phyloP scores from a whole-genome alignment of 2,329 filamentous ascomycete genomes.

The Alternaria infectoria region DNA sequence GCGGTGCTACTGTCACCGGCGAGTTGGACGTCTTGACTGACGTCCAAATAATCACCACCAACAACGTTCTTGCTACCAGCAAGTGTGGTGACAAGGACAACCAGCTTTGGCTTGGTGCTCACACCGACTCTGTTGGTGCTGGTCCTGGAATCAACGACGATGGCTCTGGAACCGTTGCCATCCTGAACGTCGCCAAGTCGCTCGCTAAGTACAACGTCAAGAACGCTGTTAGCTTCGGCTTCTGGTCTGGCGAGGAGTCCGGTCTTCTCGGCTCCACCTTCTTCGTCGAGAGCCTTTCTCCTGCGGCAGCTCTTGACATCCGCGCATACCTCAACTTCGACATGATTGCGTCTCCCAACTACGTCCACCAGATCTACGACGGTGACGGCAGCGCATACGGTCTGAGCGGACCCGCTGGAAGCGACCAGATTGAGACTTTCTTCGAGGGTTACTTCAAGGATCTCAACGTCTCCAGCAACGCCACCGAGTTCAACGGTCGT shows the following conservation, averaged over 20 bases:
- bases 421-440: slow-evolving; percentile 38
- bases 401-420: slow-evolving; percentile 40
- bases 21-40: slow-evolving; percentile 53
- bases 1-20: slow-evolving; percentile 48
- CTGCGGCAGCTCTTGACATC: slow-evolving; percentile 40
- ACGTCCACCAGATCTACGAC: slow-evolving; percentile 46
- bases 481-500: slow-evolving; percentile 47
- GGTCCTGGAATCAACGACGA: slow-evolving; percentile 53
- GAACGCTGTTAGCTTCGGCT: slow-evolving; percentile 50
- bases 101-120: slow-evolving; percentile 45
- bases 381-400: slow-evolving; percentile 45
- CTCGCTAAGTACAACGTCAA: slow-evolving; percentile 47
- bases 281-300: slow-evolving; percentile 38
- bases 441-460: slow-evolving; percentile 42
- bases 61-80: slow-evolving; percentile 48
- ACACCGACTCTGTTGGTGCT: slow-evolving; percentile 46
- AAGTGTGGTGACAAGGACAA: slow-evolving; percentile 46
- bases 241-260: slow-evolving; percentile 49
- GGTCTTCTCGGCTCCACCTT: slow-evolving; percentile 46
- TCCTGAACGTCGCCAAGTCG: slow-evolving; percentile 47
- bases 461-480: slow-evolving; percentile 36
- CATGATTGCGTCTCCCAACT: slow-evolving; percentile 51
- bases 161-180: slow-evolving; percentile 45
- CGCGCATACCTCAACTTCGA: slow-evolving; percentile 53
- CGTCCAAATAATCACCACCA: slow-evolving; percentile 56